Evolutionary conservation across 176 grass and related monocot genomes (phyloP), one percentile per base, ranked within the genome.

Genomic region (Thalia dealbata): DNA sequence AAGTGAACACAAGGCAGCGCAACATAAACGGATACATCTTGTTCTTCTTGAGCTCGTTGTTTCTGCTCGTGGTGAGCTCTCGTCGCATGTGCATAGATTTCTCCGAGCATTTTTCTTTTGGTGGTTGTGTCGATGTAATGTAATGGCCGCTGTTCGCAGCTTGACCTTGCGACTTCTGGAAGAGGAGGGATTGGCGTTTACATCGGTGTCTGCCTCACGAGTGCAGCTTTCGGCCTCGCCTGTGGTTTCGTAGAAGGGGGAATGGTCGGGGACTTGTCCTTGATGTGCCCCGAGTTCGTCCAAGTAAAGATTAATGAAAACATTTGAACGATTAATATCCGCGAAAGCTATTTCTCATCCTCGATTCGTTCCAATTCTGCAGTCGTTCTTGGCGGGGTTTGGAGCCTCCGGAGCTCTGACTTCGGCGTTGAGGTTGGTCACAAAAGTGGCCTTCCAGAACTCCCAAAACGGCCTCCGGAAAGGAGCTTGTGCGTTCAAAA

Each of bases 241-340:
- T 87, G 88, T 82, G 95, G 81, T 10, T 80, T 81, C 65, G 84
- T 90, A 71, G 81, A 93, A 83, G 95, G 85, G 1, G 90, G 87
- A 58, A 85, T 99, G 81, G 74, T 99, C 69, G 95, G 95, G 2
- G 95, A 99, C 76, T 83, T 99, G 59, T 93, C 87, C 28, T 85
- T 91, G 11, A 93, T 99, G 95, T 99, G 90, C 32, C 90, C 90
- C 8, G 95, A 99, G 79, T 99, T 99, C 73, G 69, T 93, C 79
- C 90, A 99, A 80, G 92, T 92, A 70, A n/a, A 25, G 66, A 14
- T 42, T 73, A 52, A 66, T 21, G n/a, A 14, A 27, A 21, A 25
- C 19, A 26, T 27, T 64, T 26, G 43, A 45, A 16, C 27, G 14
- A n/a, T 14, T 10, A 22, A 48, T 14, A n/a, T n/a, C n/a, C 6